These are phyloP conservation scores for Balakata baccata DNA, from an alignment of 345 rosid species.

Conservation along the genomic window DNA sequence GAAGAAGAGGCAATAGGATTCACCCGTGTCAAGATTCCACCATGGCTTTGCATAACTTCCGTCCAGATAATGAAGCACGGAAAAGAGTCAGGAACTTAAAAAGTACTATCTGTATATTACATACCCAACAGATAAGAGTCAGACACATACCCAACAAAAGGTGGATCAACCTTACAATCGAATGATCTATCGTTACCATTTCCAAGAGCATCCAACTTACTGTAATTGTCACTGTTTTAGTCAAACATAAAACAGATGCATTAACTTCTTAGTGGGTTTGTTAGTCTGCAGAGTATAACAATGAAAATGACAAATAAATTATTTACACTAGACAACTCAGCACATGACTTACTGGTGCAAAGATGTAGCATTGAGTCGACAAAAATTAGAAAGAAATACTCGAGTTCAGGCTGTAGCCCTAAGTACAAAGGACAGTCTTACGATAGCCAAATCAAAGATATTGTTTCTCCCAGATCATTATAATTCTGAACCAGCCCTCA, in stretches of 20 bases:
- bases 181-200: constrained; percentile 39
- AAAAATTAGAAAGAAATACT: background rate
- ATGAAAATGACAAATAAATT: background rate
- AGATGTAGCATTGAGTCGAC: background rate
- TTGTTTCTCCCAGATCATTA: background rate
- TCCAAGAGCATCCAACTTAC: constrained; percentile 33
- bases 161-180: constrained; percentile 75
- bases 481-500: background rate
- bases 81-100: background rate
- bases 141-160: constrained; percentile 65
- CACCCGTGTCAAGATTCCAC: constrained; percentile 54
- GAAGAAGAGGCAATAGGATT: constrained; percentile 69
- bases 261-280: background rate
- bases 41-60: constrained; percentile 82
- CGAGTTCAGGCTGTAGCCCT: background rate
- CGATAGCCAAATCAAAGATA: background rate
- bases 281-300: background rate
- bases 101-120: background rate
- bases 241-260: constrained; percentile 13
- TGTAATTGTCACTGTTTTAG: constrained; percentile 39
- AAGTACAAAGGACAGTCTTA: background rate
- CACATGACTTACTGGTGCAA: background rate
- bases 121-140: constrained; percentile 9
- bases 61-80: constrained; percentile 17
- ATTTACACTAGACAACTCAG: background rate